Percentiles rank a stretch among this genome's conserved stretches.
Evolutionary conservation across 1,284 basidiomycete species (phyloP).

Genomic region (Tylopilus orsonianus): DNA sequence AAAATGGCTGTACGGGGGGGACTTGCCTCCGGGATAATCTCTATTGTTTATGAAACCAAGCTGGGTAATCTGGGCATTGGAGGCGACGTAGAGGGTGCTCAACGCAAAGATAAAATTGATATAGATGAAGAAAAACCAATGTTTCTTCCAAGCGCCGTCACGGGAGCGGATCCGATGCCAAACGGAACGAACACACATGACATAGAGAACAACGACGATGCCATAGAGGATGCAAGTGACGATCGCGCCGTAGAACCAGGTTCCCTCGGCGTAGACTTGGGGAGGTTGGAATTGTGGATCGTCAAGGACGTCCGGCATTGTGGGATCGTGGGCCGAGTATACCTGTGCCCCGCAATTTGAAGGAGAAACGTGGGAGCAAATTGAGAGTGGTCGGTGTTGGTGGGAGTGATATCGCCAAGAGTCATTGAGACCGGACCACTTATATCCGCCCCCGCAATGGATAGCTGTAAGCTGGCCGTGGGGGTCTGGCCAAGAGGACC

Average conservation of each 20-base stretch:
- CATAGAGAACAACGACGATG: conserved; percentile 27
- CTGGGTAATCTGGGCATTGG: conserved; percentile 31
- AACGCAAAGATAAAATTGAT: conserved; percentile 33
- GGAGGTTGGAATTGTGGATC: conserved; percentile 20
- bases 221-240: conserved; percentile 32
- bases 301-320: conserved; percentile 15
- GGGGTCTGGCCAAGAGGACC: neutral
- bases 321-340: neutral
- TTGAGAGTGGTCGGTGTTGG: neutral
- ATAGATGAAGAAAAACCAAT: conserved; percentile 31
- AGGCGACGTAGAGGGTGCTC: conserved; percentile 32
- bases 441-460: neutral
- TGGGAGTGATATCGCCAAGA: neutral
- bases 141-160: conserved; percentile 12
- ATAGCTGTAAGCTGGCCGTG: too few species aligned
- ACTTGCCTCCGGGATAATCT: conserved; percentile 36
- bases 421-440: neutral
- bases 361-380: conserved; percentile 3
- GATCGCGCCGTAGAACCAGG: conserved; percentile 35
- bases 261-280: conserved; percentile 27
- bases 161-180: conserved; percentile 24
- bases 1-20: neutral
- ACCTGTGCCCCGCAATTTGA: conserved; percentile 3
- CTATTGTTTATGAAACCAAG: conserved; percentile 37
- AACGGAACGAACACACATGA: conserved; percentile 31